These are phyloP conservation scores for Fusarium tupiense DNA, from an alignment of 2,329 filamentous ascomycete species.

Conservation along the genomic window DNA sequence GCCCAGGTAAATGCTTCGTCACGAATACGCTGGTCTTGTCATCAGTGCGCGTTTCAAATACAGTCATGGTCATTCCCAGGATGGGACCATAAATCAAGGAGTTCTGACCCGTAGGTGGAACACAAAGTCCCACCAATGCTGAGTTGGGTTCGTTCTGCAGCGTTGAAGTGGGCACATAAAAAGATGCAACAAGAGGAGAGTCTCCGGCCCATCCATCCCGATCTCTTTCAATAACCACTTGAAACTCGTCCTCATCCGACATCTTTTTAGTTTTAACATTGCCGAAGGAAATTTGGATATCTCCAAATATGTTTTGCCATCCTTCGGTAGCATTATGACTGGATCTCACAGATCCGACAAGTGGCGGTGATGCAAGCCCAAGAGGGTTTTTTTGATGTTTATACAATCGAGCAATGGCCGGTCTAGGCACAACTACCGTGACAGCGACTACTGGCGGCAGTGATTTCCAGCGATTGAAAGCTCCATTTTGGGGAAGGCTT, in stretches of 20 bases:
- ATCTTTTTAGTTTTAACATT: constrained; percentile 41
- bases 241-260: constrained; percentile 45
- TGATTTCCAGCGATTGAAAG: constrained; percentile 50
- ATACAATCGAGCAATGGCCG: constrained; percentile 43
- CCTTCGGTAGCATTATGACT: constrained; percentile 30
- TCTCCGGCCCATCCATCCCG: constrained; percentile 49
- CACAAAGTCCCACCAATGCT: constrained; percentile 46
- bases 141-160: constrained; percentile 48
- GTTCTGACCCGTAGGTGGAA: constrained; percentile 42
- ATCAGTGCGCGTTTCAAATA: constrained; percentile 47
- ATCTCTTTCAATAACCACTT: constrained; percentile 49
- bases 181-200: constrained; percentile 53
- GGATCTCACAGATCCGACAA: constrained; percentile 46
- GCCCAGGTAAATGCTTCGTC: constrained; percentile 51
- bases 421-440: constrained; percentile 49
- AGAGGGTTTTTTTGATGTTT: constrained; percentile 12
- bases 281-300: constrained; percentile 56
- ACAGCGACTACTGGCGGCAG: constrained; percentile 51
- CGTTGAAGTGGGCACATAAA: constrained; percentile 50
- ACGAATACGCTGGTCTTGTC: constrained; percentile 48
- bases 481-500: constrained; percentile 31
- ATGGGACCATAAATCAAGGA: constrained; percentile 35
- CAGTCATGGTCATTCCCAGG: constrained; percentile 42
- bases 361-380: constrained; percentile 40
- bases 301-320: constrained; percentile 51